A percentile compares a stretch with the other conserved stretches of the same genome.
phyloP scores from a whole-genome alignment of 805 yeast species.

The Isabelozyma gotoi region DNA sequence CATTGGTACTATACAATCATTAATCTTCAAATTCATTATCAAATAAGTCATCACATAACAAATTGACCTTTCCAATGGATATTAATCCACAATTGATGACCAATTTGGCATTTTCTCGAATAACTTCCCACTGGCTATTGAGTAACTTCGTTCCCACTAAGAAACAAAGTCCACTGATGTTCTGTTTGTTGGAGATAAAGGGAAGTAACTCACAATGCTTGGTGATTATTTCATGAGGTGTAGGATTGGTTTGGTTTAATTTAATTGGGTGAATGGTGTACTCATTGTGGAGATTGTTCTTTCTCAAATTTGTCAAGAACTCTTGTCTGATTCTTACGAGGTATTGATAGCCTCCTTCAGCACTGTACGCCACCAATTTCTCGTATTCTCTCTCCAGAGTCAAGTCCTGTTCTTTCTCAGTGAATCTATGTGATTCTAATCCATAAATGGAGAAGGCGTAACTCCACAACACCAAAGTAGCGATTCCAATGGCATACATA shows the following conservation, averaged over 20 bases:
- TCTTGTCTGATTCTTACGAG: conserved; percentile 33
- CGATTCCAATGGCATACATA: conserved; percentile 36
- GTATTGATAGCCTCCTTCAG: conserved; percentile 39
- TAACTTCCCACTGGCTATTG: conserved; percentile 41
- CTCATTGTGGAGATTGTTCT: conserved; percentile 19
- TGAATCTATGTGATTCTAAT: conserved; percentile 23
- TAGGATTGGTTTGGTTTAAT: conserved; percentile 6
- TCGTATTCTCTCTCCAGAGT: conserved; percentile 15
- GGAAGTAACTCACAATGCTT: conserved; percentile 35
- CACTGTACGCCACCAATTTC: conserved; percentile 24
- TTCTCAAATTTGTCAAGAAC: conserved; percentile 25
- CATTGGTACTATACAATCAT: too few relatives aligned
- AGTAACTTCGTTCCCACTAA: conserved; percentile 36
- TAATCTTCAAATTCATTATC: conserved; percentile 15
- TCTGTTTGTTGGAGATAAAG: conserved; percentile 31
- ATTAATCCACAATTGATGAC: conserved; percentile 42
- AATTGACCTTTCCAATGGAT: conserved; percentile 36
- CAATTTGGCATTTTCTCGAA: conserved; percentile 42
- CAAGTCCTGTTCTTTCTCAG: conserved; percentile 14
- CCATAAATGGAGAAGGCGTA: conserved; percentile 35
- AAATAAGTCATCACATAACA: conserved; percentile 35
- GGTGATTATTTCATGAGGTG: conserved; percentile 28
- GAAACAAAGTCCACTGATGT: conserved; percentile 43
- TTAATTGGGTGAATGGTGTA: conserved; percentile 22
- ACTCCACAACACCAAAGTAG: conserved; percentile 42